Evolutionary conservation across 805 yeast species (phyloP).

Genomic region (Cyberlindnera maritima): DNA sequence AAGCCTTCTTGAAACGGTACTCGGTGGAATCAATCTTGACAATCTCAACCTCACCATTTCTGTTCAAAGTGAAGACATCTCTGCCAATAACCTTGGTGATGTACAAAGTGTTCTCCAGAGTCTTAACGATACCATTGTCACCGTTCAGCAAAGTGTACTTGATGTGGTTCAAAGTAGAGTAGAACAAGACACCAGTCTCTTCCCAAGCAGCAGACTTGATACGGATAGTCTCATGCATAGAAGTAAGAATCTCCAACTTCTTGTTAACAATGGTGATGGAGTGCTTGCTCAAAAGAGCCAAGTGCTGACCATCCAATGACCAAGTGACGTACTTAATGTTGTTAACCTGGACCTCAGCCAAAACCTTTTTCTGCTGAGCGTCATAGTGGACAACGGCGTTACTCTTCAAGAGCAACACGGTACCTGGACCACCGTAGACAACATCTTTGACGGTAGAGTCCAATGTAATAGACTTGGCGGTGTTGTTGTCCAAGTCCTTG

Average conservation of each 20-base stretch:
- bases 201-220: conserved; percentile 98
- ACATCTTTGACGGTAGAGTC: conserved; percentile 70
- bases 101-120: conserved; percentile 85
- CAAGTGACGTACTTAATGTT: conserved; percentile 86
- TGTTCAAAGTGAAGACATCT: conserved; percentile 74
- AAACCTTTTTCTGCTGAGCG: conserved; percentile 84
- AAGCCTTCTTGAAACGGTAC: conserved; percentile 91
- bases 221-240: conserved; percentile 94
- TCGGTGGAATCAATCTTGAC: conserved; percentile 91
- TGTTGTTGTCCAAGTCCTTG: conserved; percentile 75
- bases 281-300: conserved; percentile 89
- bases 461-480: conserved; percentile 76
- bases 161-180: conserved; percentile 93
- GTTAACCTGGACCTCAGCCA: conserved; percentile 64
- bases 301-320: conserved; percentile 83
- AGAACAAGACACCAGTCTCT: conserved; percentile 84
- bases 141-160: conserved; percentile 92
- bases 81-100: conserved; percentile 68
- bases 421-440: conserved; percentile 77
- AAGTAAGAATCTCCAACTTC: conserved; percentile 70
- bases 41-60: conserved; percentile 81
- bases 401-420: conserved; percentile 69
- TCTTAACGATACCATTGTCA: conserved; percentile 91
- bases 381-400: conserved; percentile 79
- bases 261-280: conserved; percentile 84